Evolutionary conservation across 768 basidiomycete species (phyloP), one percentile per base, ranked within the genome.

Genomic region (Cyathus striatus): DNA sequence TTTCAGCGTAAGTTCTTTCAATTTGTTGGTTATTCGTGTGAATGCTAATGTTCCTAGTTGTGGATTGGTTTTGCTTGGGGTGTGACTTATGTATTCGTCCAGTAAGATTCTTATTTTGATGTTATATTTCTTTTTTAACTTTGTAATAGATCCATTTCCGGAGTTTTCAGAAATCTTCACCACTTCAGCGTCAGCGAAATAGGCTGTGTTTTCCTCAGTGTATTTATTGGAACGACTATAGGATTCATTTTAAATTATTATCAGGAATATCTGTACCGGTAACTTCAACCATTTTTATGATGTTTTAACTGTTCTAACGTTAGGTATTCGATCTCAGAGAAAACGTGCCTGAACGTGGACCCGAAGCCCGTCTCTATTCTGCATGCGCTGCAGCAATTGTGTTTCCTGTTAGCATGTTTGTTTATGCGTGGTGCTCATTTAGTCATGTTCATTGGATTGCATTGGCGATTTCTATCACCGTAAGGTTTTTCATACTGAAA

Each of bases 11-110:
- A 26, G 77, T 61, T 50, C 40, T 38, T 62, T 7, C 63, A 41
- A 39, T 41, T 5, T 24, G 13, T 14, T 10, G 25, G 32, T 4
- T 32, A 9, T 22, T 27, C 24, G 23, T 44, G 22, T 26, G 12
- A 5, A 12, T 43, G 23, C 17, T 13, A 32, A 32, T 14, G n/a
- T n/a, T n/a, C n/a, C n/a, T 58, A 86, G 81, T 54, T 84, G n/a
- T 84, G 82, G 83, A 63, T 81, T 23, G 79, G 81, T 40, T 79
- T 90, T 45, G 73, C 76, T 0, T 91, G 88, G 87, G 88, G 88
- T 0, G 75, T 88, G 4, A 58, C 83, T 16, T 91, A 77, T 52
- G 80, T 78, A 41, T 63, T 89, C 54, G 68, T 86, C 23, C 76
- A 78, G 79, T 82, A 51, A 23, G 64, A 52, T 5, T 24, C 37